Evolutionary conservation across 1,139 yeast species (phyloP).

Genomic region (Blastobotrys illinoisensis): DNA sequence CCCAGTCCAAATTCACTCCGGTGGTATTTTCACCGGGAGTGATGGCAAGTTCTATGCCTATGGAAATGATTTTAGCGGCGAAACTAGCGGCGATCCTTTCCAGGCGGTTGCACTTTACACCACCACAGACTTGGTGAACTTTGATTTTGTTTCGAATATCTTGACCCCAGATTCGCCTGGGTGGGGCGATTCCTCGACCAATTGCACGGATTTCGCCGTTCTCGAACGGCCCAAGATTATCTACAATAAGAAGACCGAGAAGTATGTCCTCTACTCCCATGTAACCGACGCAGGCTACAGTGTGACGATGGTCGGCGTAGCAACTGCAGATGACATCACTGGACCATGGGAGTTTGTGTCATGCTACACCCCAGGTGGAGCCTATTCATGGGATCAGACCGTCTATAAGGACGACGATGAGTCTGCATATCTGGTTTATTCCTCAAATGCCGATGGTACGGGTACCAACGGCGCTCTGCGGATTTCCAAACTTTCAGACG

Average conservation of each 20-base stretch:
- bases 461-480: conserved; percentile 6
- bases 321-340: not conserved
- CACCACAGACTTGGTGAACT: not conserved
- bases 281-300: not conserved
- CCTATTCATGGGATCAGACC: not conserved
- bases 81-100: not conserved
- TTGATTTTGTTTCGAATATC: not conserved
- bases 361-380: not conserved
- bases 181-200: not conserved
- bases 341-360: not conserved
- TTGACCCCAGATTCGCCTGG: not conserved
- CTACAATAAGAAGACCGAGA: not conserved
- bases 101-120: not conserved
- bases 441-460: conserved; percentile 4
- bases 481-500: conserved; percentile 3
- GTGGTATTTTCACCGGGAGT: not conserved
- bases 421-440: conserved; percentile 3
- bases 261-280: not conserved
- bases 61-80: not conserved
- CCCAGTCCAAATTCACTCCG: not conserved
- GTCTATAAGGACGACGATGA: not conserved
- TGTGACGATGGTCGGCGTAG: not conserved
- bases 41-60: not conserved
- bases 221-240: not conserved
- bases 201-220: not conserved